These are phyloP conservation scores for Knufia fluminis DNA, from an alignment of 2,329 filamentous ascomycete species.

Conservation along the genomic window DNA sequence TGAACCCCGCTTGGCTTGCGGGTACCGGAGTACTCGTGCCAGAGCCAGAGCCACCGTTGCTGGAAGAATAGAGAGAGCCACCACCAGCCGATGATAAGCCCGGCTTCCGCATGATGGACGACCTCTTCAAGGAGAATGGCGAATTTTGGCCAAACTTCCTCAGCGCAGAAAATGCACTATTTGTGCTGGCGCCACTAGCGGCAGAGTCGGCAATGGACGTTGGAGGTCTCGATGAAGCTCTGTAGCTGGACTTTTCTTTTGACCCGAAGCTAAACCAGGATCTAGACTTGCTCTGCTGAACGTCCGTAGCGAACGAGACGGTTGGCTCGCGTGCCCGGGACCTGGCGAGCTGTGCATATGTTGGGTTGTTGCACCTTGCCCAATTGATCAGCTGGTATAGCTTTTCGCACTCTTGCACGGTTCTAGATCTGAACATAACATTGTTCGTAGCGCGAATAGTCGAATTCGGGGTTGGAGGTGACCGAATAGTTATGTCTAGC, in stretches of 20 bases:
- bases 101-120: slow-evolving; percentile 48
- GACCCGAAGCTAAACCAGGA: slow-evolving; percentile 43
- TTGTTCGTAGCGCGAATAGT: slow-evolving; percentile 63
- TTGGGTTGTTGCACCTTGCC: slow-evolving; percentile 83
- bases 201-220: slow-evolving; percentile 55
- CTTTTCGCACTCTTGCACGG: slow-evolving; percentile 64
- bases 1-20: slow-evolving; percentile 28
- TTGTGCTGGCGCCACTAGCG: slow-evolving; percentile 65
- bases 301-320: slow-evolving; percentile 44
- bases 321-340: slow-evolving; percentile 51
- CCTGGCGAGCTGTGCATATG: slow-evolving; percentile 70
- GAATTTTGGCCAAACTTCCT: slow-evolving; percentile 65
- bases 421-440: slow-evolving; percentile 81
- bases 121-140: slow-evolving; percentile 74
- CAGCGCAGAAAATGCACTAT: slow-evolving; percentile 68
- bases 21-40: slow-evolving; percentile 38
- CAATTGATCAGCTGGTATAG: slow-evolving; percentile 83
- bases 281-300: slow-evolving; percentile 37
- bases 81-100: slow-evolving; percentile 30
- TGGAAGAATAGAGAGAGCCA: slow-evolving; percentile 44
- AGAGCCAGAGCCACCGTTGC: slow-evolving; percentile 26
- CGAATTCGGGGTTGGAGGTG: slow-evolving; percentile 65
- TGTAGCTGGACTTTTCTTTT: slow-evolving; percentile 44
- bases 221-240: slow-evolving; percentile 44
- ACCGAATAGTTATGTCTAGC: slow-evolving; percentile 88